Evolutionary conservation across 129 eudicot species (phyloP).

Genomic region (Lactuca saligna): DNA sequence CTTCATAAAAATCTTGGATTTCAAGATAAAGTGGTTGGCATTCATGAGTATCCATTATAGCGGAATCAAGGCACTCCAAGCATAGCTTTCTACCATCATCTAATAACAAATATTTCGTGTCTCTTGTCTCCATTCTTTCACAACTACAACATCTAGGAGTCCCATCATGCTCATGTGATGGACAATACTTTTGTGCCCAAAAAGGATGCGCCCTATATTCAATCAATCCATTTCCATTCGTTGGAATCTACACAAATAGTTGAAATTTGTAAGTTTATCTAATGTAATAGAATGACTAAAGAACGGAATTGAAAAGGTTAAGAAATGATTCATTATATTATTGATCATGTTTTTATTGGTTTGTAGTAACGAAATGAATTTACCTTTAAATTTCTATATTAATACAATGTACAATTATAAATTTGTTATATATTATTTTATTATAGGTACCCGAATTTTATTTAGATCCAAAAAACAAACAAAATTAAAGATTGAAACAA

Average conservation of each 20-base stretch:
- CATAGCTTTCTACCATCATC: conserved; percentile 43
- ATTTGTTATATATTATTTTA: too few relatives aligned
- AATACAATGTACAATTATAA: not conserved
- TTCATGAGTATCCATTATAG: conserved; percentile 45
- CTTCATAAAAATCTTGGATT: conserved; percentile 43
- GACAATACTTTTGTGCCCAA: conserved; percentile 42
- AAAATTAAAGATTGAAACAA: not conserved
- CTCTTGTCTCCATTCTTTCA: conserved; percentile 42
- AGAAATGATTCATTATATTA: too few relatives aligned
- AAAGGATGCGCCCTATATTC: conserved; percentile 87
- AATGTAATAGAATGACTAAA: not conserved
- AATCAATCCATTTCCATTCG: conserved; percentile 78
- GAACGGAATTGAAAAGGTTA: not conserved
- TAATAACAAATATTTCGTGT: conserved; percentile 30
- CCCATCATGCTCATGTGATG: conserved; percentile 39
- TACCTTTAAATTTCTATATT: too few relatives aligned
- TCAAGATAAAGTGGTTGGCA: conserved; percentile 44
- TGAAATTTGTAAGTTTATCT: conserved; percentile 5
- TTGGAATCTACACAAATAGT: conserved; percentile 58
- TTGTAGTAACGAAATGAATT: not conserved
- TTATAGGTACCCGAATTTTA: not conserved
- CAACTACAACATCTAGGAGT: conserved; percentile 42
- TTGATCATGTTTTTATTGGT: too few relatives aligned
- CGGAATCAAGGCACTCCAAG: conserved; percentile 45
- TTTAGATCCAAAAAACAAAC: not conserved